Conservation (phyloP, 2,329 filamentous ascomycete genomes). For the Apiospora kogelbergensis region DNA sequence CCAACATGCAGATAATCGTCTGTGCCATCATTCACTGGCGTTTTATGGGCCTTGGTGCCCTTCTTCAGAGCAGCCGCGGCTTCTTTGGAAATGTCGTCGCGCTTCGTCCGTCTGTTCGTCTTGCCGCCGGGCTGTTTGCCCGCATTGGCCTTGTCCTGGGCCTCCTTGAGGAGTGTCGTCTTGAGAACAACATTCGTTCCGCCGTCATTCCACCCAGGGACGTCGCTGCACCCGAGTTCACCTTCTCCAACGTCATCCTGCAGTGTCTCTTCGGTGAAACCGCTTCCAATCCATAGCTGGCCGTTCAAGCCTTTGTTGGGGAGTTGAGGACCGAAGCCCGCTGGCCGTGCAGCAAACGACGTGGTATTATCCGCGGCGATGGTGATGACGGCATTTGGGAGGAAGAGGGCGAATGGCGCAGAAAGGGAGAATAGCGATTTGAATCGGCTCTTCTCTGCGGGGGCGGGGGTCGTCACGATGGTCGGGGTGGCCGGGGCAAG, state of each 20-base stretch:
- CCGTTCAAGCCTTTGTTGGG: constrained; percentile 78
- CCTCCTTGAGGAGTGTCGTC: constrained; percentile 39
- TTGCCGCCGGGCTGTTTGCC: constrained; percentile 30
- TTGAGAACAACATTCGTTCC: constrained; percentile 42
- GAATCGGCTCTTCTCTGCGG: constrained; percentile 44
- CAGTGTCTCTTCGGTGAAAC: constrained; percentile 79
- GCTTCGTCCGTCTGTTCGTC: constrained; percentile 33
- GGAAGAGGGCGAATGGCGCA: constrained; percentile 83
- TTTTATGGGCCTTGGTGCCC: constrained; percentile 29
- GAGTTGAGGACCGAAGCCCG: constrained; percentile 84
- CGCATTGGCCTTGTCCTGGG: constrained; percentile 28
- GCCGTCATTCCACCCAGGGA: constrained; percentile 79
- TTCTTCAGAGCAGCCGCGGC: constrained; percentile 23
- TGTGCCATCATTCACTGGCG: constrained; percentile 67
- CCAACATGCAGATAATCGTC: constrained; percentile 77
- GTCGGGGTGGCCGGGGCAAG: constrained; percentile 28
- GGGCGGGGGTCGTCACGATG: constrained; percentile 20
- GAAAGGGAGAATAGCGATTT: constrained; percentile 68
- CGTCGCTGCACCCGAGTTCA: constrained; percentile 92
- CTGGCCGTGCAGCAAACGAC: constrained; percentile 89
- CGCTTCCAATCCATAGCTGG: constrained; percentile 89
- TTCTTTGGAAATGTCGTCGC: constrained; percentile 32
- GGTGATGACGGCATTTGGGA: constrained; percentile 92
- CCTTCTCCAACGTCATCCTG: constrained; percentile 68
- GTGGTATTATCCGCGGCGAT: constrained; percentile 98